Evolutionary conservation across 345 rosid species (phyloP).

Genomic region (Citrus inodora): DNA sequence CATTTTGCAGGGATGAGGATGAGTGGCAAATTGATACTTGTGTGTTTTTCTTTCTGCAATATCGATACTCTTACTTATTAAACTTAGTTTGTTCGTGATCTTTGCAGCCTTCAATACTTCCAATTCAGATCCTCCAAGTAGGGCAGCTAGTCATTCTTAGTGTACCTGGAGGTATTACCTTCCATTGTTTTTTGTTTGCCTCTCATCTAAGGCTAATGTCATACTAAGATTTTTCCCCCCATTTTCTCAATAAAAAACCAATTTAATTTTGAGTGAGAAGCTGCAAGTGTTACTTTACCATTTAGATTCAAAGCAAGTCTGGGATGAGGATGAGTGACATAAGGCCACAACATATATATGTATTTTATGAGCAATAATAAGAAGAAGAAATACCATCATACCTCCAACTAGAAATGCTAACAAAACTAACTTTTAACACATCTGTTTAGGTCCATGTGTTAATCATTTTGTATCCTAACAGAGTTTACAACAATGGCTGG

Average conservation of each 20-base stretch:
- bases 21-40: neutral
- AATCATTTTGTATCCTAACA: slow-evolving; percentile 26
- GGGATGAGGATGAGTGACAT: neutral
- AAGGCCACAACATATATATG: neutral
- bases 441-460: neutral
- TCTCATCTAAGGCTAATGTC: neutral
- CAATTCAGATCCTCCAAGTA: slow-evolving; percentile 78
- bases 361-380: neutral
- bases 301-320: neutral
- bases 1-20: neutral
- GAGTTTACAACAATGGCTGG: slow-evolving; percentile 99
- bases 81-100: slow-evolving; percentile 19
- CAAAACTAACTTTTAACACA: neutral
- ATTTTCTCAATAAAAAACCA: neutral
- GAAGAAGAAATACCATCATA: neutral
- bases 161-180: slow-evolving; percentile 85
- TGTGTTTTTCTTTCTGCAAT: neutral
- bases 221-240: neutral
- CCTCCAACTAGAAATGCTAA: neutral
- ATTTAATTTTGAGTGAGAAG: neutral
- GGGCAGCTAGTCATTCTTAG: slow-evolving; percentile 90
- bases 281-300: neutral
- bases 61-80: neutral
- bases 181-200: neutral
- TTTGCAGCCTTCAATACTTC: slow-evolving; percentile 94